These are phyloP conservation scores for Wickerhamiella azymoides DNA, from an alignment of 805 yeast species.

Conservation along the genomic window DNA sequence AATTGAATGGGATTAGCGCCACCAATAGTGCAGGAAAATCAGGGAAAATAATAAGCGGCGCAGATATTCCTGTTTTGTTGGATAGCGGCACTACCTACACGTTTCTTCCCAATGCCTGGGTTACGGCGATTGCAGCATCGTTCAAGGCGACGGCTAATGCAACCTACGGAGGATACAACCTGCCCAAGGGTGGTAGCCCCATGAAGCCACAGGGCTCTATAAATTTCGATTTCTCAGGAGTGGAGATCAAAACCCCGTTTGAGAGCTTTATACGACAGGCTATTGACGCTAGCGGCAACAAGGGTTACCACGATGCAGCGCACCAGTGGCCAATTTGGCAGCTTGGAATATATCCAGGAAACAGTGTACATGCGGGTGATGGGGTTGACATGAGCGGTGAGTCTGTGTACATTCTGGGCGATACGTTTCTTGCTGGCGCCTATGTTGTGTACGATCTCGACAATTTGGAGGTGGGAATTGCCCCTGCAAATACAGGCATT, in stretches of 20 bases:
- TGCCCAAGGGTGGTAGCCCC: conserved; percentile 20
- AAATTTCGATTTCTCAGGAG: background rate
- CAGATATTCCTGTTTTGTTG: conserved; percentile 11
- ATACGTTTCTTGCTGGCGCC: conserved; percentile 46
- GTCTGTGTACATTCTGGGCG: conserved; percentile 40
- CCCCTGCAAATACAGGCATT: conserved; percentile 19
- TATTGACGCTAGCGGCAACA: conserved; percentile 14
- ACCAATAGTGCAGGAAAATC: background rate
- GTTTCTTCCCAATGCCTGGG: conserved; percentile 15
- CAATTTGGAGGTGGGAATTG: conserved; percentile 40
- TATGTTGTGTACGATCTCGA: conserved; percentile 57
- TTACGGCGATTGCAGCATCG: conserved; percentile 16
- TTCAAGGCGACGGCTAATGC: conserved; percentile 29
- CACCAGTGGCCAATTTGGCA: background rate
- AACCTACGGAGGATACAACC: background rate
- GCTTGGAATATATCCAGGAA: background rate
- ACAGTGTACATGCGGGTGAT: background rate
- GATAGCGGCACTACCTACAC: conserved; percentile 17
- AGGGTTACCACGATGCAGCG: background rate
- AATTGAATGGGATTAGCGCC: conserved; percentile 2
- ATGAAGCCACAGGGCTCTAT: conserved; percentile 19
- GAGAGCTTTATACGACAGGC: conserved; percentile 16
- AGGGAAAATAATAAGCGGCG: background rate
- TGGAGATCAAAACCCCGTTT: conserved; percentile 9
- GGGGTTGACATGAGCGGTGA: background rate